Evolutionary conservation across 139 green algal genomes (phyloP).

Genomic region (Asterochloris erici): DNA sequence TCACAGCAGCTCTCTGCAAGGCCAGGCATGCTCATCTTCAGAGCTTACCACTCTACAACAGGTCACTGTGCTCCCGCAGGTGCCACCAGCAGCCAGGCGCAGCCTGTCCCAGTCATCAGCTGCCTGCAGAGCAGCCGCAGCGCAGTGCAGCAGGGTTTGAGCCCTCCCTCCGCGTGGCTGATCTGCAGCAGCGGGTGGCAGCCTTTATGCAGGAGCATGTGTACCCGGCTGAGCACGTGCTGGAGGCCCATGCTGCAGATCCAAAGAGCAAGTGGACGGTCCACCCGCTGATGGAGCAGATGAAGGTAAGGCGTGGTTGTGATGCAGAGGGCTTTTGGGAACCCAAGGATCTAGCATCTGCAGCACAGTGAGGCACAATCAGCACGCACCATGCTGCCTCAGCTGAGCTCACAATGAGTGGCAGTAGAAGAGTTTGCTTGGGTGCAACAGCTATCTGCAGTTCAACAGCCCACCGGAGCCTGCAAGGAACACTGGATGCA

Average conservation of each 20-base stretch:
- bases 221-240: conserved; percentile 56
- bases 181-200: conserved; percentile 46
- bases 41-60: too few relatives aligned
- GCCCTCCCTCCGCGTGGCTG: conserved; percentile 26
- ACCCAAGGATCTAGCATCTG: too few relatives aligned
- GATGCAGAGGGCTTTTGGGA: too few relatives aligned
- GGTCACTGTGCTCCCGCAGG: background rate
- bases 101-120: too few relatives aligned
- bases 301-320: conserved; percentile 58
- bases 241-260: conserved; percentile 36
- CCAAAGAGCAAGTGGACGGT: conserved; percentile 63
- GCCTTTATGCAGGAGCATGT: conserved; percentile 82
- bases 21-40: background rate
- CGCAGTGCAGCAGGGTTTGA: conserved; percentile 9
- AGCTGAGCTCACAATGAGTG: too few relatives aligned
- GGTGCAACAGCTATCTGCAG: too few relatives aligned
- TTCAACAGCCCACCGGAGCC: too few relatives aligned
- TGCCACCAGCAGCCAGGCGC: background rate
- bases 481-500: too few relatives aligned
- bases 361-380: too few relatives aligned
- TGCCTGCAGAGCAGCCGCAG: background rate
- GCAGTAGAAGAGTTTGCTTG: too few relatives aligned
- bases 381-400: too few relatives aligned
- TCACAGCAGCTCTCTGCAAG: too few relatives aligned
- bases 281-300: conserved; percentile 72